Evolutionary conservation across 1,284 basidiomycete species (phyloP), one percentile per base, ranked within the genome.

Genomic region (Ganoderma boninense): DNA sequence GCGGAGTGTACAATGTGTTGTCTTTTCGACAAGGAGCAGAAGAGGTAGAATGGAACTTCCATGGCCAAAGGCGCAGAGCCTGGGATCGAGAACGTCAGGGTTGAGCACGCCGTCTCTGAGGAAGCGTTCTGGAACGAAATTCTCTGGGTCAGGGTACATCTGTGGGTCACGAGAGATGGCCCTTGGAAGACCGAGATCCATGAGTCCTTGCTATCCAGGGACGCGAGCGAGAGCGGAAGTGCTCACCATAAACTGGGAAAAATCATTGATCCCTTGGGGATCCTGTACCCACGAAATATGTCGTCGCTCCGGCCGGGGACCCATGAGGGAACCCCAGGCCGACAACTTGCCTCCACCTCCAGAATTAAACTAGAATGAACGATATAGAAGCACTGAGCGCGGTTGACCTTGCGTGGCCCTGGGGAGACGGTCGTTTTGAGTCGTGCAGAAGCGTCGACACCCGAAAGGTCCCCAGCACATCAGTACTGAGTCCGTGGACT

Each of bases 191-290:
- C 20, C 20, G 8, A 23, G 8, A 32, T 32, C 29, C 29, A 32
- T 49, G 46, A 49, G 46, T 49, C 6, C 29, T 23, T 49, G 16
- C n/a, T 23, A 20, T n/a, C 18, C 20, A 20, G 46, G 8, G 46
- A 23, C 18, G n/a, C n/a, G 46, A 23, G 10, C n/a, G 20, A 20
- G 20, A 49, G 46, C 38, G 38, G 3, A 38, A 10, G 20, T 32
- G 46, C 46, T 49, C 20, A 70, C 71, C 71, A 68, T 4, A 40
- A 42, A 32, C 69, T 72, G 2, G 64, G 69, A 5, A 78, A 66
- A 16, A 77, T 62, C 13, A 71, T 32, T 0, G 77, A 69, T 40
- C 77, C 78, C 35, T 71, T 71, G 5, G 76, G 77, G 32, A 78
- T 76, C 57, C 71, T 64, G 49, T 74, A 73, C 1, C 76, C 76